A percentile compares a stretch with the other conserved stretches of the same genome.
Evolutionary conservation across 179 eudicot species (phyloP).

Genomic region (Pouteria campechiana): DNA sequence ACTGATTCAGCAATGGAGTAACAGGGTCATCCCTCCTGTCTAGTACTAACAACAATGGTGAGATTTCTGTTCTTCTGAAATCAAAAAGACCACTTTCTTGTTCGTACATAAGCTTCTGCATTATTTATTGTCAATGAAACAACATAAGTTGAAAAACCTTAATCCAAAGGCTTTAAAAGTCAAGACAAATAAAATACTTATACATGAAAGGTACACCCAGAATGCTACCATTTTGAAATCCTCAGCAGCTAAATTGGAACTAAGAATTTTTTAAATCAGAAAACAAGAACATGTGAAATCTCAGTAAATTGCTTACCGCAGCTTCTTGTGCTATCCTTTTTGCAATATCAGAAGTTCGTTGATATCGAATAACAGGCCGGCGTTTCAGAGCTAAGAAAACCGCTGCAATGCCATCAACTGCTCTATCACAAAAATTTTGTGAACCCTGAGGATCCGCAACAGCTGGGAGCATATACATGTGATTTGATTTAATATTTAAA

Average conservation of each 20-base stretch:
- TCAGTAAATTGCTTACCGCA: constrained; percentile 31
- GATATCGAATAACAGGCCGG: constrained; percentile 76
- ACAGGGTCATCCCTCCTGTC: constrained; percentile 94
- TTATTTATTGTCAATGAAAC: background rate
- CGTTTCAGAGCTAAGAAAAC: constrained; percentile 76
- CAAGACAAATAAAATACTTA: no score
- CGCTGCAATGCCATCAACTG: constrained; percentile 82
- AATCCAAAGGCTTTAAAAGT: background rate
- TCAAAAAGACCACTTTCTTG: constrained; percentile 94
- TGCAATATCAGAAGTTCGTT: constrained; percentile 79
- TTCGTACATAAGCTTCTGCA: constrained; percentile 88
- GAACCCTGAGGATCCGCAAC: constrained; percentile 61
- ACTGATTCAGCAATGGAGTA: constrained; percentile 82
- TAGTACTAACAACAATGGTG: constrained; percentile 66
- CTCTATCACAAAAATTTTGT: constrained; percentile 70
- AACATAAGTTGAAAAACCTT: background rate
- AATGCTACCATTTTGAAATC: no score
- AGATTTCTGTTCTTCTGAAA: constrained; percentile 71
- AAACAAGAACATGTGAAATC: background rate
- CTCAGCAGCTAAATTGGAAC: no score
- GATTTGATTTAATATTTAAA: constrained; percentile 55
- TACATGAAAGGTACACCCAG: no score
- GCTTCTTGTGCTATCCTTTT: constrained; percentile 81
- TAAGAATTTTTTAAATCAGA: no score
- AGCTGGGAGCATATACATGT: constrained; percentile 86